Percentiles rank a stretch among this genome's conserved stretches.
Conservation (phyloP, 2,329 filamentous ascomycete species). For the Penicillium fuscoglaucum region DNA sequence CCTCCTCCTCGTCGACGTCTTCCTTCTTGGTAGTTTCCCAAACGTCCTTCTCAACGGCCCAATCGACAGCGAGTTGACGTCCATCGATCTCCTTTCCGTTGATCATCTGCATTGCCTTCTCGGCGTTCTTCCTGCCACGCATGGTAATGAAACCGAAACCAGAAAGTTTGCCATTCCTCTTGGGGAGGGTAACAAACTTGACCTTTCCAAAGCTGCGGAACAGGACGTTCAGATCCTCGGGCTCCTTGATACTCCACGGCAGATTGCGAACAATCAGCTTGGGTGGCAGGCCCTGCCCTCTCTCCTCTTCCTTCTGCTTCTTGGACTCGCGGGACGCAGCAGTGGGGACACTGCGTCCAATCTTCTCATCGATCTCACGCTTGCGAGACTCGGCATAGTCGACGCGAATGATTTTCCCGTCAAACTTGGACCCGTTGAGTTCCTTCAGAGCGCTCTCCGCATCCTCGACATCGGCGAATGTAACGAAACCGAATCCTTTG, state of each 20-base stretch:
- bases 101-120: slow-evolving; percentile 78
- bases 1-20: slow-evolving; percentile 28
- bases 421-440: slow-evolving; percentile 73
- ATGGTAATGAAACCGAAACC: slow-evolving; percentile 94
- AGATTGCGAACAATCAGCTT: slow-evolving; percentile 89
- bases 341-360: slow-evolving; percentile 43
- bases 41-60: slow-evolving; percentile 87
- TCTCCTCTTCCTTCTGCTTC: slow-evolving; percentile 56
- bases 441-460: slow-evolving; percentile 77
- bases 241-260: slow-evolving; percentile 90
- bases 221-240: slow-evolving; percentile 73
- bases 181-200: slow-evolving; percentile 81
- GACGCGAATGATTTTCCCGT: slow-evolving; percentile 78
- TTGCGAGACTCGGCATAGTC: slow-evolving; percentile 86
- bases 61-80: slow-evolving; percentile 87
- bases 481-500: slow-evolving; percentile 94
- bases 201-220: slow-evolving; percentile 91
- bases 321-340: slow-evolving; percentile 40
- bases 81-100: slow-evolving; percentile 92
- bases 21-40: slow-evolving; percentile 69
- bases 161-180: slow-evolving; percentile 67
- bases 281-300: slow-evolving; percentile 61
- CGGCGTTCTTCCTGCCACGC: slow-evolving; percentile 83
- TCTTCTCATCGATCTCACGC: slow-evolving; percentile 60
- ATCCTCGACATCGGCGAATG: slow-evolving; percentile 91